These are phyloP conservation scores for Aegilops speltoides DNA, from an alignment of 176 grass and related monocot species.

Conservation along the genomic window DNA sequence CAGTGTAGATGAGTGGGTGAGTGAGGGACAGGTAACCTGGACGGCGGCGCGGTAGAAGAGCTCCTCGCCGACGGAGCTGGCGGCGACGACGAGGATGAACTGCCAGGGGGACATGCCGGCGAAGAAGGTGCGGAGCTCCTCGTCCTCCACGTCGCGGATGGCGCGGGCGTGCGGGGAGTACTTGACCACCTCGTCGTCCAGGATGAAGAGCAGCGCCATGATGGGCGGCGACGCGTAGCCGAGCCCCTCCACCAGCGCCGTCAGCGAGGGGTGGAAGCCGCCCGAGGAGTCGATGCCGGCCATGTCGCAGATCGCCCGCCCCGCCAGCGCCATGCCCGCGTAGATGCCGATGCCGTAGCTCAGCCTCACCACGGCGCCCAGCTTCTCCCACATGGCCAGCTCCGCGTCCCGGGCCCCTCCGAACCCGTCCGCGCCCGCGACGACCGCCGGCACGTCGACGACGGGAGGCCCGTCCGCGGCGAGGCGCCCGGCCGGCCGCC, in stretches of 20 bases:
- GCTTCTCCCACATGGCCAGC: slow-evolving; percentile 77
- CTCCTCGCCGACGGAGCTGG: slow-evolving; percentile 90
- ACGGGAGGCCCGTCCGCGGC: slow-evolving; percentile 47
- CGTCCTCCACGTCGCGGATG: slow-evolving; percentile 96
- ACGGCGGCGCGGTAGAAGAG: slow-evolving; percentile 89
- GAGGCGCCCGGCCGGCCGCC: not conserved
- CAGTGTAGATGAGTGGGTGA: too few relatives aligned
- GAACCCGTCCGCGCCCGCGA: not conserved
- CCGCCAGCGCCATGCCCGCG: slow-evolving; percentile 76
- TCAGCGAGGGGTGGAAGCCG: slow-evolving; percentile 72
- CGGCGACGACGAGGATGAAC: slow-evolving; percentile 84
- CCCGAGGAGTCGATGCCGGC: slow-evolving; percentile 70
- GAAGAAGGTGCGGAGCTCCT: slow-evolving; percentile 97
- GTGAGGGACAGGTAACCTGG: slow-evolving; percentile 43
- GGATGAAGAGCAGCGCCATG: slow-evolving; percentile 93
- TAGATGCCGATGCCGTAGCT: slow-evolving; percentile 89
- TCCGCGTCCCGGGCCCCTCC: slow-evolving; percentile 50
- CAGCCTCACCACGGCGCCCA: slow-evolving; percentile 80
- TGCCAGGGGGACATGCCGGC: slow-evolving; percentile 97
- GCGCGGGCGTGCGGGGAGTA: slow-evolving; percentile 96
- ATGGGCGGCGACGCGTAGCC: slow-evolving; percentile 91
- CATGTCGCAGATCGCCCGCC: slow-evolving; percentile 83
- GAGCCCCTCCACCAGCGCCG: slow-evolving; percentile 76
- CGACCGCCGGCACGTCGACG: slow-evolving; percentile 26
- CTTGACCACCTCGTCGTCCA: slow-evolving; percentile 98